A percentile compares a stretch with the other conserved stretches of the same genome.
phyloP scores from a whole-genome alignment of 345 rosid genomes.

The Aquilaria yunnanensis region DNA sequence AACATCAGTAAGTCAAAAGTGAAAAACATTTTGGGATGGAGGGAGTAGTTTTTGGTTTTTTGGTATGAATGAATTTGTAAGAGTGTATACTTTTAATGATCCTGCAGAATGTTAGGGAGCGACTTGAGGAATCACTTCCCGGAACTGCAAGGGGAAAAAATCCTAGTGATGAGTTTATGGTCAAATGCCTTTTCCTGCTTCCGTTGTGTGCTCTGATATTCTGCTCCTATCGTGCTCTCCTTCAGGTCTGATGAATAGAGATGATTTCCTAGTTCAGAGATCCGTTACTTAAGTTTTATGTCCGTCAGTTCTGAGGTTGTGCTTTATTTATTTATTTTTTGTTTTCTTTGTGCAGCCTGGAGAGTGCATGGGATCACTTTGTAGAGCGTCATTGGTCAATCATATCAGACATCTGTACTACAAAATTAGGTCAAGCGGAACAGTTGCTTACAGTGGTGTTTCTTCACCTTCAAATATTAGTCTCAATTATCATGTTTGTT shows the following conservation, averaged over 20 bases:
- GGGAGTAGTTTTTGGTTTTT: too few relatives aligned
- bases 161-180: constrained; percentile 55
- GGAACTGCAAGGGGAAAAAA: constrained; percentile 85
- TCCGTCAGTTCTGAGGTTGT: constrained; percentile 5
- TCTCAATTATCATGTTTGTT: constrained; percentile 48
- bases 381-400: constrained; percentile 54
- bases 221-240: constrained; percentile 36
- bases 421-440: constrained; percentile 49
- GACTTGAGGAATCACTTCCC: constrained; percentile 80
- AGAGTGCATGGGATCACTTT: constrained; percentile 34
- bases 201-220: constrained; percentile 58
- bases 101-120: constrained; percentile 58
- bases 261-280: neutral
- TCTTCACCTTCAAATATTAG: constrained; percentile 42
- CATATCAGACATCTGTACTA: constrained; percentile 57
- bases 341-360: constrained; percentile 41
- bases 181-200: constrained; percentile 67
- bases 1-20: too few relatives aligned
- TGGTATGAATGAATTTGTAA: too few relatives aligned
- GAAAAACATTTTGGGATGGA: too few relatives aligned
- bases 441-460: constrained; percentile 51
- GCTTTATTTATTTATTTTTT: neutral
- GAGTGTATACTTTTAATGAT: neutral
- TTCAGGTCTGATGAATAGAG: constrained; percentile 34
- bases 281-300: neutral